Evolutionary conservation across 768 basidiomycete genomes (phyloP).

Genomic region (Leccinum barrowsii): DNA sequence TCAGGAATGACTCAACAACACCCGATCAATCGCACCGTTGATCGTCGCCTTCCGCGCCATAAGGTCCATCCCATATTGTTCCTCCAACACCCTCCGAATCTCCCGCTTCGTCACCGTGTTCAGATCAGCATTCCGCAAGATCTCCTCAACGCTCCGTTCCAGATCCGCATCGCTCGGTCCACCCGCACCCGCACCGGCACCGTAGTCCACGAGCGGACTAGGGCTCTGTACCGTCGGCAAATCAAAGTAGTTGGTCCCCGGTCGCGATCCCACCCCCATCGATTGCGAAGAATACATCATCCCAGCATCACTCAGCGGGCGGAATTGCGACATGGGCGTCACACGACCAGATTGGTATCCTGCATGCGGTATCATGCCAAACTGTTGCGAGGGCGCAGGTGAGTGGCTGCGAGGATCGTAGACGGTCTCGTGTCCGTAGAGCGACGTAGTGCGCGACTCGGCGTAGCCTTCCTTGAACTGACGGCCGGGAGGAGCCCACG

Average conservation of each 20-base stretch:
- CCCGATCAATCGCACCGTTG: slow-evolving; percentile 74
- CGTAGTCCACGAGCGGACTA: slow-evolving; percentile 42
- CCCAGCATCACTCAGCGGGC: slow-evolving; percentile 30
- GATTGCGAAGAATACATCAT: slow-evolving; percentile 61
- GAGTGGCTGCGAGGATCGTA: slow-evolving; percentile 77
- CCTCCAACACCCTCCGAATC: slow-evolving; percentile 80
- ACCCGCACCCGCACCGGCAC: slow-evolving; percentile 33
- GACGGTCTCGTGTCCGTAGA: slow-evolving; percentile 85
- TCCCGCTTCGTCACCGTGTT: slow-evolving; percentile 91
- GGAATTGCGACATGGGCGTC: slow-evolving; percentile 54
- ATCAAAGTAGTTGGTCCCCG: slow-evolving; percentile 75
- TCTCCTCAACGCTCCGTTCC: slow-evolving; percentile 68
- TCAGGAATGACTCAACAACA: slow-evolving; percentile 50
- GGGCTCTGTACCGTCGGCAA: slow-evolving; percentile 52
- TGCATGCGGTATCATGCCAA: slow-evolving; percentile 50
- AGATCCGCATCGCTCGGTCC: slow-evolving; percentile 67
- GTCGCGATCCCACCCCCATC: slow-evolving; percentile 61
- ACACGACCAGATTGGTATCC: slow-evolving; percentile 78
- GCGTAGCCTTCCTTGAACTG: slow-evolving; percentile 70
- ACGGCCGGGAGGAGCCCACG: slow-evolving; percentile 81
- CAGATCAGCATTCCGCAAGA: slow-evolving; percentile 77
- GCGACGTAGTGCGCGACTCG: slow-evolving; percentile 72
- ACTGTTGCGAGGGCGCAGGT: slow-evolving; percentile 66
- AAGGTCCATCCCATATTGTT: slow-evolving; percentile 75
- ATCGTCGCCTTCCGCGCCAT: slow-evolving; percentile 66